A percentile compares a stretch with the other conserved stretches of the same genome.
Evolutionary conservation across 2,329 filamentous ascomycete species (phyloP).

Genomic region (Ustulina deusta): DNA sequence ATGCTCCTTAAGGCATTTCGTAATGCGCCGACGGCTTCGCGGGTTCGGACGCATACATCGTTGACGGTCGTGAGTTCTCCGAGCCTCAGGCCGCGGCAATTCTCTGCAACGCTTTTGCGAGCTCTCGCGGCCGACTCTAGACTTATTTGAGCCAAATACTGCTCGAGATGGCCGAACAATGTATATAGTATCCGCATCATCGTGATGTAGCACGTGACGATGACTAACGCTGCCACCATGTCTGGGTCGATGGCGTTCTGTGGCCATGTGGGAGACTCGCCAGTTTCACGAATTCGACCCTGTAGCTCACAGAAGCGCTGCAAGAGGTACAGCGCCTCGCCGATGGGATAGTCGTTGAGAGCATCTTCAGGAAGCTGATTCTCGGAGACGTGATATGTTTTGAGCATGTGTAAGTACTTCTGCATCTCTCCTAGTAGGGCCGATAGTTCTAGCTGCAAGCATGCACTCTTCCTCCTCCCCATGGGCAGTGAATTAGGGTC

Average conservation of each 20-base stretch:
- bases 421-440: constrained; percentile 8
- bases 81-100: neutral
- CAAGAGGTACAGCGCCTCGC: constrained; percentile 12
- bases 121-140: neutral
- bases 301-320: constrained; percentile 6
- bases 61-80: neutral
- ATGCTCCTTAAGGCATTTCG: neutral
- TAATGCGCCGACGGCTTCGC: neutral
- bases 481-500: neutral
- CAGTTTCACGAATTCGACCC: neutral
- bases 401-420: constrained; percentile 1
- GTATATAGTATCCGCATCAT: neutral
- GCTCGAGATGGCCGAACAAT: constrained; percentile 6
- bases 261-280: too few relatives aligned
- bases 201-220: constrained; percentile 16
- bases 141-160: neutral
- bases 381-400: constrained; percentile 1
- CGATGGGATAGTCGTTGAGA: constrained; percentile 18
- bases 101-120: neutral
- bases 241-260: too few relatives aligned
- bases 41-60: neutral
- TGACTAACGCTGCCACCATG: constrained; percentile 10
- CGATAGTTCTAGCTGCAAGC: neutral
- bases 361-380: neutral
- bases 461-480: neutral